Conservation (phyloP, 345 rosid genomes). For the Eucalyptus sp. region DNA sequence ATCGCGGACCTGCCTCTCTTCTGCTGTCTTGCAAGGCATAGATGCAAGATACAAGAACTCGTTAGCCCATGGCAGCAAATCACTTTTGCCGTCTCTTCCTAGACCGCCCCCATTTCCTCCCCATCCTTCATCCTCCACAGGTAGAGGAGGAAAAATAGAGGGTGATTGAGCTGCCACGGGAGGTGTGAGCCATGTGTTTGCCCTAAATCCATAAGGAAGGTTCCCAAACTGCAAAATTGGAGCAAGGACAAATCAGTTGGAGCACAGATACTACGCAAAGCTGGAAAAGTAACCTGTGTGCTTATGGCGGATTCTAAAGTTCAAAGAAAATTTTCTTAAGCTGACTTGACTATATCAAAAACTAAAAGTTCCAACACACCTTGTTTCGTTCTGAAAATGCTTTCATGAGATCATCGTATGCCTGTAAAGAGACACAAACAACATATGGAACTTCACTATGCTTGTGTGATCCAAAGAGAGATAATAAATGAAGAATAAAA, state of each 20-base stretch:
- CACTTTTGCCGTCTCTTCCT: slow-evolving; percentile 69
- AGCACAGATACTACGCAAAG: background rate
- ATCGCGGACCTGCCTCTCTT: slow-evolving; percentile 91
- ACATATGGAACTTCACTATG: background rate
- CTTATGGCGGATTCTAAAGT: background rate
- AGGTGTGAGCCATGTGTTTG: slow-evolving; percentile 95
- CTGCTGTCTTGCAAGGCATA: slow-evolving; percentile 86
- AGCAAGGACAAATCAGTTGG: background rate
- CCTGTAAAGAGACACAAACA: slow-evolving; percentile 32
- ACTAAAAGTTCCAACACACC: slow-evolving; percentile 21
- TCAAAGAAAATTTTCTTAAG: background rate
- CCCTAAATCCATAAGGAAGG: slow-evolving; percentile 96
- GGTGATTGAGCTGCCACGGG: slow-evolving; percentile 71
- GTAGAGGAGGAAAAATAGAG: slow-evolving; percentile 59
- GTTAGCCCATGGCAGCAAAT: slow-evolving; percentile 75
- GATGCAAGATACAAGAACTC: slow-evolving; percentile 68
- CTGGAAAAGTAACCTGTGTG: background rate
- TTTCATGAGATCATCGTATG: slow-evolving; percentile 74
- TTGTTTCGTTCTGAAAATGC: slow-evolving; percentile 89
- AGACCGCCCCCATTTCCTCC: slow-evolving; percentile 95
- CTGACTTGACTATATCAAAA: background rate
- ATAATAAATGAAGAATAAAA: background rate
- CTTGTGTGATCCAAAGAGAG: background rate
- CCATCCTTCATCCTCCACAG: slow-evolving; percentile 86
- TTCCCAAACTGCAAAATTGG: slow-evolving; percentile 70